Base-by-base conservation (phyloP, 108 stramenopile genomes). In the Skeletonema menzelii region DNA sequence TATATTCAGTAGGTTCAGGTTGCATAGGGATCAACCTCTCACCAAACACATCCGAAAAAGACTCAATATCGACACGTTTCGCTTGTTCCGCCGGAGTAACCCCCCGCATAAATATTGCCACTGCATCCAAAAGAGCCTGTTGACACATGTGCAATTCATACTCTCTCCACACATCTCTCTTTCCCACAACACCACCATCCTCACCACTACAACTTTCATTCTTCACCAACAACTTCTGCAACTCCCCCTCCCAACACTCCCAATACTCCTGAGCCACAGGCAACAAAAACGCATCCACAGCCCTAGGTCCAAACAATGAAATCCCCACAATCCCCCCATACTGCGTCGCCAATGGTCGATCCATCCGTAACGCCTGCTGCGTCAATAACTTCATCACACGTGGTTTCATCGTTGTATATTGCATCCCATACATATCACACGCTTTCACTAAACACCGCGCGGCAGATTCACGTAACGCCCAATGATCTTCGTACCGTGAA, bases 281-380 rank as follows among this genome's bases (percentile, higher is more conserved):
- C 53, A 95, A 69, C 15, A 91, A 65, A 82, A 95, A 92, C 27
- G 91, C 88, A 79, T 90, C 89, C 38, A 95, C 76, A 4, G 90
- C 89, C 42, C 87, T 82, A 22, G 86, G 80, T 31, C 94, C 94
- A 82, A 95, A 95, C 19, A 82, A 62, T 0, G 90, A 76, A 66
- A 91, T 82, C 0, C 88, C 94, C 13, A 91, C 88, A 60, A 95
- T 80, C 31, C 91, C 91, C 37, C 94, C 94, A 77, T 85, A 95
- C 63, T 80, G 84, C 0, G 89, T 91, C 1, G 85, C 32, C 32
- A 82, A 47, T 3, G 85, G 63, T 47, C 79, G 66, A 69, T 80
- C 79, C 77, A 49, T 55, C 55, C 67, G 53, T n/a, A 66, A 63
- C 49, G 70, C 77, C 83, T 72, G 80, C 77, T 61, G 83, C 42